Evolutionary conservation across 2,329 filamentous ascomycete genomes (phyloP), one percentile per base, ranked within the genome.

Genomic region (Pseudogymnoascus sp.): DNA sequence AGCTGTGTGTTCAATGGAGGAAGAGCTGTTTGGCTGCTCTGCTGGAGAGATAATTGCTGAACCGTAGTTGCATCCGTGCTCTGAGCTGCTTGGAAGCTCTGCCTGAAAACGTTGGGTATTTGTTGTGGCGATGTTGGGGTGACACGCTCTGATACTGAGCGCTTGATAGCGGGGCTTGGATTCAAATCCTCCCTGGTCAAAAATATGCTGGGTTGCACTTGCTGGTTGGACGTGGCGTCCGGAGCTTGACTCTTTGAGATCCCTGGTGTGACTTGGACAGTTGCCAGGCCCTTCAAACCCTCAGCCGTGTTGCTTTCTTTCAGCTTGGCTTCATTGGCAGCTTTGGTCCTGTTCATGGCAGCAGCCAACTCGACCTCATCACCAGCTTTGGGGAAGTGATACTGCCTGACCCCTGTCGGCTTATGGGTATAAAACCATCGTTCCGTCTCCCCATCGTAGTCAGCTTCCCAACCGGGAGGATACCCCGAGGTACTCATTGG

Each of bases 391-490:
- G 64, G 64, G n/a, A 65, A 63, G 43, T 59, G 59, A 35, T 59
- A 63, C 46, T 65, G 64, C 35, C 59, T 63, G 61, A 61, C 63
- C 14, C 64, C 64, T 14, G 64, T 50, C 33, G 64, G 64, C 14
- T 59, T 62, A 41, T 65, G 64, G n/a, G 63, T 60, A 38, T 63
- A 65, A 35, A 61, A 65, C 64, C 64, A 65, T 60, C 62, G 19
- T 10, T 65, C 64, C 33, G 56, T 59, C 11, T 50, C 50, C 31
- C 62, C 62, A 63, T 65, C 64, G 16, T 63, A 65, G 59, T 65
- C 64, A 50, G 64, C 61, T 41, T 59, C 64, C 64, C 64, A 65
- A 40, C 62, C 64, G n/a, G 26, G 59, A 24, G 64, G 64, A 56
- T 56, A 56, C 10, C 50, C 50, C 10, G 50, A 56, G 50, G 50